Base-by-base conservation (phyloP, 495 filamentous ascomycete species). In the Thermochaetoides thermophila region DNA sequence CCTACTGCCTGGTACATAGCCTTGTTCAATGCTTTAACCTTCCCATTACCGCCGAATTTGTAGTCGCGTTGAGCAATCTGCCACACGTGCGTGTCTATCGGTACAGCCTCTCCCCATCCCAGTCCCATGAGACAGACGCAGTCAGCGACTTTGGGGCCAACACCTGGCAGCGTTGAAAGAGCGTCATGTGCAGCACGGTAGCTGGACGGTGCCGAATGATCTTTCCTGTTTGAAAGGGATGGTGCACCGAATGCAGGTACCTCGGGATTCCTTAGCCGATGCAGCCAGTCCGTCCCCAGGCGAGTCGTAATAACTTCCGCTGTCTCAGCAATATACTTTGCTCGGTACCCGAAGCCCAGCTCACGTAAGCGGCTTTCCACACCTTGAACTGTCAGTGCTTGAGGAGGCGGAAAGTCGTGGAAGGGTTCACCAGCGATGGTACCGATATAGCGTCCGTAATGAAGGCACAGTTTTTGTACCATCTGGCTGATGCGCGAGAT, bases 11-110 rank as follows among this genome's bases (percentile, higher is more conserved):
- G 76, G 50, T 96, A 95, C 32, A 82, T 89, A 17, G 69, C 70
- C 48, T 87, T 87, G 11, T 75, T 92, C 35, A 99, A 63, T 19
- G 81, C 85, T 44, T 85, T 87, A 42, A 83, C 69, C 42, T 84
- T 84, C 15, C 69, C 69, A 1, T 34, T 50, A 19, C 81, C 89
- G 3, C 82, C 81, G 37, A 96, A 93, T 23, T 76, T 79, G 55
- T 99, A 99, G 53, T 96, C 91, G 28, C 89, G 65, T 49, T 87
- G 83, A 1, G 89, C 89, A 40, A 99, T 95, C 60, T 99, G 85
- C 85, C 85, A 93, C 19, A 97, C 87, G 65, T 99, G 89, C 3
- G 89, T 99, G 57, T 99, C 89, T 18, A 99, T 78, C 1, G 89
- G 89, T 2, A 99, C 84, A 4, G 84, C 73, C 52, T 95, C 89